Evolutionary conservation across 2,329 filamentous ascomycete genomes (phyloP).

Genomic region (Fusarium oxysporum): DNA sequence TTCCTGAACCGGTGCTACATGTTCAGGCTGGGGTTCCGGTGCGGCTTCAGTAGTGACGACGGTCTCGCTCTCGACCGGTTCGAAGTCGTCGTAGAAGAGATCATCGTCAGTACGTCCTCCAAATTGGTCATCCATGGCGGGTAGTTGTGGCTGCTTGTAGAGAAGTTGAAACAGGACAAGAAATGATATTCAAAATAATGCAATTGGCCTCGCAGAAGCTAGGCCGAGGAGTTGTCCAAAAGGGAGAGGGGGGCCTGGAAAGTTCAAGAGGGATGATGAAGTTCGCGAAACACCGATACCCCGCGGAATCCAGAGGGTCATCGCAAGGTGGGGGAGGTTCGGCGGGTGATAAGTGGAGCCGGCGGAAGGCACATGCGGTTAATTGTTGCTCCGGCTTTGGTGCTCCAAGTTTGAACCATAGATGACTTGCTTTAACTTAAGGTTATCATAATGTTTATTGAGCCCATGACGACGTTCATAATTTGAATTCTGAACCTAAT

Average conservation of each 20-base stretch:
- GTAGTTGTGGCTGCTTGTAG: neutral
- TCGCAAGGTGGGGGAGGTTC: conserved; percentile 12
- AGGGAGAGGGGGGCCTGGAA: neutral
- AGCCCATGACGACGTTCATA: neutral
- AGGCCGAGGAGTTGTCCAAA: neutral
- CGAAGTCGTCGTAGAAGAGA: conserved; percentile 72
- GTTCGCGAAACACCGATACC: conserved; percentile 32
- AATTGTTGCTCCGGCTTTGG: conserved; percentile 12
- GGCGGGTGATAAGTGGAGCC: conserved; percentile 8
- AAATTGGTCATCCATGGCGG: conserved; percentile 69
- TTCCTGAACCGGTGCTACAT: conserved; percentile 12
- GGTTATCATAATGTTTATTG: neutral
- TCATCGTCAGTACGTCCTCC: conserved; percentile 71
- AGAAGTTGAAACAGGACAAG: neutral
- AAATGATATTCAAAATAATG: neutral
- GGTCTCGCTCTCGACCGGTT: conserved; percentile 60
- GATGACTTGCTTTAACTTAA: neutral
- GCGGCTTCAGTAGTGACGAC: conserved; percentile 42
- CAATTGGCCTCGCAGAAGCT: neutral
- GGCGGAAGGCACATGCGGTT: neutral
- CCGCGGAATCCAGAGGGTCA: conserved; percentile 26
- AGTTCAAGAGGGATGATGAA: neutral
- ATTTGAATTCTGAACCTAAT: neutral
- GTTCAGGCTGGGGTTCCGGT: conserved; percentile 9
- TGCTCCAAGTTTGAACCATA: neutral